phyloP scores from a whole-genome alignment of 2,329 filamentous ascomycete species.

The Tolypocladium guangdongense region DNA sequence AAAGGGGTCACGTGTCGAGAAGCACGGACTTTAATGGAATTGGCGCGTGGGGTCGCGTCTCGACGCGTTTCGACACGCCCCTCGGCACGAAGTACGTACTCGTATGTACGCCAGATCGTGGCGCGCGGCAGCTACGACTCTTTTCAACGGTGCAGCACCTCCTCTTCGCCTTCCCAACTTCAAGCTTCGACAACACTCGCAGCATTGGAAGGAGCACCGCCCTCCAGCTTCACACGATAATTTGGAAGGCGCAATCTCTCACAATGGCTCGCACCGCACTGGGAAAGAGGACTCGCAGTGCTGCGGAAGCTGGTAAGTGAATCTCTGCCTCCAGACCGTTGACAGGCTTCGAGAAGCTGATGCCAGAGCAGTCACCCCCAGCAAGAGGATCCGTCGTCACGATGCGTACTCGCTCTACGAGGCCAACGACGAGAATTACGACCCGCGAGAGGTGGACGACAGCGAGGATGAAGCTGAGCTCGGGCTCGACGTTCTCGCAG shows the following conservation, averaged over 20 bases:
- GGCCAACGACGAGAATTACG: constrained; percentile 53
- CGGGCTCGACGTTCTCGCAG: constrained; percentile 29
- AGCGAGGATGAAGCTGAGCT: constrained; percentile 32
- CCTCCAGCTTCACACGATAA: background rate
- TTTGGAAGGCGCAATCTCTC: background rate
- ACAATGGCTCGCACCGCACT: constrained; percentile 18
- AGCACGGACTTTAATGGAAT: constrained; percentile 19
- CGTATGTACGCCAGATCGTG: constrained; percentile 6
- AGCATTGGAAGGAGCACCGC: background rate
- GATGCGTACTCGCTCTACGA: constrained; percentile 31
- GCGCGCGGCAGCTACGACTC: constrained; percentile 1
- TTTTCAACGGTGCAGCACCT: constrained; percentile 5
- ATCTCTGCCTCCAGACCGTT: background rate
- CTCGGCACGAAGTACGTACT: no score
- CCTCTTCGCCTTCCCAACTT: constrained; percentile 4
- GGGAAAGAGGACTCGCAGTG: constrained; percentile 23
- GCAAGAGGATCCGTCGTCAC: constrained; percentile 36
- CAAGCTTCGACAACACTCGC: background rate
- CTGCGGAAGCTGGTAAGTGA: constrained; percentile 18
- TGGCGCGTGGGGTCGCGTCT: constrained; percentile 17
- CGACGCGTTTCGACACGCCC: constrained; percentile 15
- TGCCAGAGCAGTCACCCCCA: constrained; percentile 18
- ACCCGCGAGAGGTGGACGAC: constrained; percentile 25
- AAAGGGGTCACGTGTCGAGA: constrained; percentile 1
- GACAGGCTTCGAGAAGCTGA: background rate